Base-by-base conservation (phyloP, 2,329 filamentous ascomycete species). In the Fusarium dimerum region DNA sequence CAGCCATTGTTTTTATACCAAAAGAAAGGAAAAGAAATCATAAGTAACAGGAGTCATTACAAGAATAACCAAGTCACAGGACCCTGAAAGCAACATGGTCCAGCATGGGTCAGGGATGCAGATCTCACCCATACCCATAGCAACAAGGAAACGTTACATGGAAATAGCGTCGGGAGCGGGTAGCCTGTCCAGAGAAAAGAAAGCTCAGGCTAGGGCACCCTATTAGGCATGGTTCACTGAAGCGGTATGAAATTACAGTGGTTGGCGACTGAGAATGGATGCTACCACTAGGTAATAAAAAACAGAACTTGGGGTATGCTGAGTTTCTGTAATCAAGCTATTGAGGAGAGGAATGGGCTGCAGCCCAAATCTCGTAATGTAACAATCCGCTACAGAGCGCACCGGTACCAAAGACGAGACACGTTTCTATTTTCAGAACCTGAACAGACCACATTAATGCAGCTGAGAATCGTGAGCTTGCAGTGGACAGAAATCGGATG, bases 111-210 rank as follows among this genome's bases (percentile, higher is more conserved):
- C 39, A 10, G n/a, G 17, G 17, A 3, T 15, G 16, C n/a, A 20
- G n/a, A 16, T 40, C n/a, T 16, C n/a, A 17, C 16, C n/a, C 17
- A 16, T 40, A 17, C 39, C 20, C 39, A 40, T 40, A 10, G n/a
- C 9, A 40, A 20, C 40, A 48, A 52, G 20, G 50, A 44, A 48
- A 52, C 50, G 50, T 52, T 52, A 52, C 50, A 52, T 52, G 36
- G n/a, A 20, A n/a, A 40, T 40, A 40, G 39, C 39, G n/a, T 40
- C 39, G 8, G 17, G 39, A 40, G 39, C 39, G 39, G n/a, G 39
- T 40, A 40, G 39, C 39, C 12, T 9, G 39, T 20, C 20, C 5
- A 26, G 20, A 26, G 20, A 26, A 26, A n/a, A 20, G 10, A 15
- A 36, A 36, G n/a, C 12, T 40, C 16, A 40, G n/a, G n/a, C 17